Base-by-base conservation (phyloP, 495 filamentous ascomycete genomes). In the Xylaria flabelliformis region DNA sequence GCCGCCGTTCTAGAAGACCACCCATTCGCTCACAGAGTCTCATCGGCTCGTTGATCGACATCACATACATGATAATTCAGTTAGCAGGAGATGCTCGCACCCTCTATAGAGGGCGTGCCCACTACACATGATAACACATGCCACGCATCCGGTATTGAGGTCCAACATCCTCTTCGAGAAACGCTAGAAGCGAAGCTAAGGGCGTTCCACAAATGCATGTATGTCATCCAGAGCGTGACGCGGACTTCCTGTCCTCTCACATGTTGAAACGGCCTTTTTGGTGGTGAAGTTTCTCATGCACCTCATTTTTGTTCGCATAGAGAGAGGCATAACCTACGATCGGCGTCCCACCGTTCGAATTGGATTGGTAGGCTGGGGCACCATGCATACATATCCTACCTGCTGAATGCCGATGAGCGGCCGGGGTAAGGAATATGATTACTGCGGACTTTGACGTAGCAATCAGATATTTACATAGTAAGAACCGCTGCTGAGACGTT, bases 1-100 rank as follows among this genome's bases (percentile, higher is more conserved):
- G 55, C 44, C 41, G 67, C 55, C 56, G 55, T 69, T 62, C 39
- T 69, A 50, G 41, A 61, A 59, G 55, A 39, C 66, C 66, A 62
- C 55, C 36, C 62, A 12, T 19, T 42, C 1, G 19, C 67, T 34
- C 42, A 61, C 55, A 50, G 67, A 44, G 67, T 59, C 53, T 50
- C 55, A 69, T 69, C 53, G 67, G 67, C 56, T 59, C 56, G 67
- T 69, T 62, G 67, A 59, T 69, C 53, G 67, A 69, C 55, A 48
- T 69, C 39, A 24, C n/a, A 34, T 39, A 41, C 17, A 21, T 69
- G 36, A 46, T 46, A 69, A 69, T 26, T 19, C 51, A 24, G 66
- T 51, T 39, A 24, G 53, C n/a, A 46, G 24, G 50, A 36, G 29
- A 58, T 12, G 64, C 29, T 26, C 51, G 44, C 61, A 24, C 59